Evolutionary conservation across 2,329 filamentous ascomycete species (phyloP).

Genomic region (Cladosporium sp.): DNA sequence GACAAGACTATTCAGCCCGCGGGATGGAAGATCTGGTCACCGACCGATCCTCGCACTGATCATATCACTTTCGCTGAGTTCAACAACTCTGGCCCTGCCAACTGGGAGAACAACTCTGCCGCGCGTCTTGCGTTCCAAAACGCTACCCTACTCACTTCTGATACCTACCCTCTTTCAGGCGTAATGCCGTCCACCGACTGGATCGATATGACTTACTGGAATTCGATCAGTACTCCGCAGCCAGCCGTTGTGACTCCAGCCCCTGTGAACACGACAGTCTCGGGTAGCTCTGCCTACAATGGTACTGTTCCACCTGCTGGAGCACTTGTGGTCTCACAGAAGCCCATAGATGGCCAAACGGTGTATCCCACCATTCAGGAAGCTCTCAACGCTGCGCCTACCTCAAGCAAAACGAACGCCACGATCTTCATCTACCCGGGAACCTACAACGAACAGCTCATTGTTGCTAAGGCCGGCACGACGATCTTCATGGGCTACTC

Average conservation of each 20-base stretch:
- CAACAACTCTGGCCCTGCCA: constrained; percentile 24
- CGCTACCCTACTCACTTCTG: constrained; percentile 34
- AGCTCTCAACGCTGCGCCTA: constrained; percentile 34
- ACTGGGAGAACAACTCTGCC: constrained; percentile 34
- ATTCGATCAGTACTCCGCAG: constrained; percentile 33
- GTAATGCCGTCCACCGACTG: constrained; percentile 36
- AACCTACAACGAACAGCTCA: constrained; percentile 37
- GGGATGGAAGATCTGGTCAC: constrained; percentile 29
- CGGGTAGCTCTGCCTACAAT: constrained; percentile 27
- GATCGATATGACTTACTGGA: constrained; percentile 39
- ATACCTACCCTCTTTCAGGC: constrained; percentile 30
- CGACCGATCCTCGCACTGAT: constrained; percentile 21
- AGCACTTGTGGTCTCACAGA: constrained; percentile 38
- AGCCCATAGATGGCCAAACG: constrained; percentile 31
- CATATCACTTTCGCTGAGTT: constrained; percentile 23
- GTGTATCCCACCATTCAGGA: constrained; percentile 36
- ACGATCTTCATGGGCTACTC: constrained; percentile 40
- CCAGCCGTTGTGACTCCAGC: constrained; percentile 19
- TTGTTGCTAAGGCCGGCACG: constrained; percentile 36
- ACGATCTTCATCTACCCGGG: constrained; percentile 41
- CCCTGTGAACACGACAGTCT: constrained; percentile 25
- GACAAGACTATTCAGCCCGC: constrained; percentile 20
- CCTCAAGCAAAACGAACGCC: constrained; percentile 33
- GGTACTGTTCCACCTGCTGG: constrained; percentile 33
- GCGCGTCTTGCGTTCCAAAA: constrained; percentile 35